phyloP scores from a whole-genome alignment of 768 basidiomycete species.

The Crepidotus variabilis region DNA sequence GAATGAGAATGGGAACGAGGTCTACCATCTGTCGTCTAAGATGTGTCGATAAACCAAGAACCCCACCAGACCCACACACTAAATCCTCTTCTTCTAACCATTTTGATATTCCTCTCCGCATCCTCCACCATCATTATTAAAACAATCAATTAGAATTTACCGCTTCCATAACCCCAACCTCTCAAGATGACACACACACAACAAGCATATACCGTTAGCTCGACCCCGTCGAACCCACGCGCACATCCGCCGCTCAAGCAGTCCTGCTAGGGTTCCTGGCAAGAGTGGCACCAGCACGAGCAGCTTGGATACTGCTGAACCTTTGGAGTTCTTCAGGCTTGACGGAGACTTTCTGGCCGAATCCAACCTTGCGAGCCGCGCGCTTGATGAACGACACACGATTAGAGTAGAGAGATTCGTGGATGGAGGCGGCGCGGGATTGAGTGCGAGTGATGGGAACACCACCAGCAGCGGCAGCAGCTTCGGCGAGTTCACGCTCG shows the following conservation, averaged over 20 bases:
- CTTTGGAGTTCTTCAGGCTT: conserved; percentile 83
- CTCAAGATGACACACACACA: neutral
- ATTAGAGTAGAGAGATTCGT: conserved; percentile 93
- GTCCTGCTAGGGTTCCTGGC: conserved; percentile 75
- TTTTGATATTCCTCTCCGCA: too few species aligned
- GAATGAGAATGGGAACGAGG: neutral
- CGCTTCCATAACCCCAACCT: neutral
- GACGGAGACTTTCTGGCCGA: conserved; percentile 75
- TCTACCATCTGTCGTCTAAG: too few species aligned
- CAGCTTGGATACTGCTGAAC: conserved; percentile 85
- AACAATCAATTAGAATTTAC: too few species aligned
- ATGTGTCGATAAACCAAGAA: too few species aligned
- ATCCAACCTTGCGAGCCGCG: conserved; percentile 84
- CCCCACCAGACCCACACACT: too few species aligned
- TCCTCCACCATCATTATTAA: too few species aligned
- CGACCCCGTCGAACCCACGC: neutral
- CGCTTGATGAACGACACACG: conserved; percentile 92
- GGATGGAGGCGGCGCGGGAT: conserved; percentile 85
- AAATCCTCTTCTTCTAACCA: too few species aligned
- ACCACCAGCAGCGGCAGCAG: conserved; percentile 37
- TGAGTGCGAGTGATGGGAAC: conserved; percentile 82
- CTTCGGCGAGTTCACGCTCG: conserved; percentile 45
- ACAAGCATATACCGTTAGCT: neutral
- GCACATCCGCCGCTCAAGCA: neutral
- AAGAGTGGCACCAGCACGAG: conserved; percentile 70